These are phyloP conservation scores for Cercospora sp. DNA, from an alignment of 2,329 filamentous ascomycete species.

Conservation along the genomic window DNA sequence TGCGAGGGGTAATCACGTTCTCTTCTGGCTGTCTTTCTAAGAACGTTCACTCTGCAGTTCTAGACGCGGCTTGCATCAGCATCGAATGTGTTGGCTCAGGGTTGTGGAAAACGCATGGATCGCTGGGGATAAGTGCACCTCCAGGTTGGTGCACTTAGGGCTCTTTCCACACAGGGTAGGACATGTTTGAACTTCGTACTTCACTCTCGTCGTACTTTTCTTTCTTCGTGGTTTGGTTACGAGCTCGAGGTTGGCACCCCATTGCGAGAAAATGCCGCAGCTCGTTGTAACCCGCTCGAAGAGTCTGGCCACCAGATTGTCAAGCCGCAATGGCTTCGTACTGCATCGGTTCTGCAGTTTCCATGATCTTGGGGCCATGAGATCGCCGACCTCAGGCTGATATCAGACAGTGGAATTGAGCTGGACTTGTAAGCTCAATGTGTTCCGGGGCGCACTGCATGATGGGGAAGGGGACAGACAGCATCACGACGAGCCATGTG, in stretches of 20 bases:
- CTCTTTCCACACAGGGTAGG: background rate
- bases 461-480: background rate
- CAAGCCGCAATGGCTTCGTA: background rate
- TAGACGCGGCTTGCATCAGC: too few relatives aligned
- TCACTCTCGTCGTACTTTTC: background rate
- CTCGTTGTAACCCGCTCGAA: background rate
- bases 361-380: background rate
- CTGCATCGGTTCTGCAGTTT: background rate
- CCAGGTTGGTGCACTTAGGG: background rate
- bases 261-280: background rate
- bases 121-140: background rate
- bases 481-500: background rate
- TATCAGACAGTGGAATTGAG: background rate
- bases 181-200: background rate
- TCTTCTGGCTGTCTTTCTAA: too few relatives aligned
- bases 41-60: too few relatives aligned
- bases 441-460: background rate
- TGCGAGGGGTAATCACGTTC: too few relatives aligned
- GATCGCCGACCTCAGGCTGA: background rate
- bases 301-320: background rate
- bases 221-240: background rate
- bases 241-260: background rate
- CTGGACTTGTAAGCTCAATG: background rate
- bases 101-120: background rate
- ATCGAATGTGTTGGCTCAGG: too few relatives aligned